Base-by-base conservation (phyloP, 2,329 filamentous ascomycete genomes). In the Blastomyces parvus region DNA sequence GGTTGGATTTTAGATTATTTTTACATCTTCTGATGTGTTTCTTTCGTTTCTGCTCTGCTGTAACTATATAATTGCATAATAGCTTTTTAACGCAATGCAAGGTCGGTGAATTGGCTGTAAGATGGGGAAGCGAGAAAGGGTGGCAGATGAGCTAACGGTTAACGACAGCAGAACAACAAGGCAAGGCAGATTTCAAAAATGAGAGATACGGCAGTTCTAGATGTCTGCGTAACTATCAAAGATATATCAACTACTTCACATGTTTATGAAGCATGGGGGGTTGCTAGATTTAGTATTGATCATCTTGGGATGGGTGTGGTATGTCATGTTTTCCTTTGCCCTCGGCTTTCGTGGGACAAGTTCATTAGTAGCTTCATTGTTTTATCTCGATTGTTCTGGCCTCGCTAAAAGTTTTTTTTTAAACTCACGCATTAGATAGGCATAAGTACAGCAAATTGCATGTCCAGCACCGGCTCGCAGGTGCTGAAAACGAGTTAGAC, bases 331-430 rank as follows among this genome's bases (percentile, higher is more conserved):
- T 42, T 17, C 40, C 13, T 17, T 14, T 42, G 13, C 40, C 4
- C 17, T 17, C 13, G 40, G 27, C 30, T 22, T 40, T 57, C 55
- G 55, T 40, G 55, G 55, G 55, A 57, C 36, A 5, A 57, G 33
- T 40, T 57, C 55, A 57, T 25, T 57, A 57, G 55, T 5, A 57
- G 36, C 55, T 57, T 57, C 55, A 57, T 40, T 57, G 19, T 40
- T 57, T 22, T 40, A 57, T 11, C 22, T 38, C n/a, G 22, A 25
- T 11, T 25, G 22, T 13, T 50, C 22, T 50, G 9, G 48, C 9
- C 48, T 50, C 13, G 22, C 14, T 9, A 2, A 50, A 13, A 11
- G 3, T 11, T 19, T 33, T 11, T 33, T 1, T 11, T 36, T 9
- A n/a, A 56, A 36, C 53, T 38, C 27, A 38, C 36, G 17, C 9